Percentiles rank a stretch among this genome's conserved stretches.
Conservation (phyloP, 1,284 basidiomycete genomes). For the Coniferiporia sulphurascens region DNA sequence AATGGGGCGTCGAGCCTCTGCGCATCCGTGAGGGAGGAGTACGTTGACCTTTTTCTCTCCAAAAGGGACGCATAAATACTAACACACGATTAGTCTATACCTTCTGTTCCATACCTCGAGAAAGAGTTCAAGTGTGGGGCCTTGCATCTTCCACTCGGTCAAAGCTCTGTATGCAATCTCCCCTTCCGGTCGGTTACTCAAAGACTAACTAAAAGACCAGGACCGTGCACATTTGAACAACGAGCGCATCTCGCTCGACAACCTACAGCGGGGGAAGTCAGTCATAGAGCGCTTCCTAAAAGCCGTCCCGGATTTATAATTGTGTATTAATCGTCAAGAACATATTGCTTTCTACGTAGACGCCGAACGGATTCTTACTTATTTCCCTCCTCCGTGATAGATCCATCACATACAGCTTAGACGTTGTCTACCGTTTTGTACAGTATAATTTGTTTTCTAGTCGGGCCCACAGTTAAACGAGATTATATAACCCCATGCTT, state of each 20-base stretch:
- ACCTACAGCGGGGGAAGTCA: conserved; percentile 69
- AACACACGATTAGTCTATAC: conserved; percentile 60
- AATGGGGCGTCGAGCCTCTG: conserved; percentile 83
- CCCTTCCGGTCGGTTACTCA: background rate
- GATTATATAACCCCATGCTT: no score
- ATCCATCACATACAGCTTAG: no score
- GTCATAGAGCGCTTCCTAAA: conserved; percentile 70
- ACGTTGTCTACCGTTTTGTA: no score
- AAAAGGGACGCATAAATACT: background rate
- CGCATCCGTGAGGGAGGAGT: conserved; percentile 93
- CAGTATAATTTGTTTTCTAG: no score
- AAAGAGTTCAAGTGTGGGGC: conserved; percentile 82
- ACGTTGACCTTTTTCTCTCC: conserved; percentile 16
- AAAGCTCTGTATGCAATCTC: conserved; percentile 57
- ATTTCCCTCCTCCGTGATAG: no score
- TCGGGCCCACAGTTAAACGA: no score
- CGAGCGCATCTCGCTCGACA: conserved; percentile 75
- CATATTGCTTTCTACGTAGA: no score
- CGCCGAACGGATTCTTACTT: no score
- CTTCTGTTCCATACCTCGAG: conserved; percentile 89
- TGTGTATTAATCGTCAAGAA: no score
- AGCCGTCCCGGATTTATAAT: conserved; percentile 27
- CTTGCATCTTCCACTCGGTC: conserved; percentile 85
- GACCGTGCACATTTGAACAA: conserved; percentile 87
- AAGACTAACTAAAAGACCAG: conserved; percentile 30